These are phyloP conservation scores for Lichtheimia ramosa DNA, from an alignment of 371 early-diverging fungal species.

Conservation along the genomic window DNA sequence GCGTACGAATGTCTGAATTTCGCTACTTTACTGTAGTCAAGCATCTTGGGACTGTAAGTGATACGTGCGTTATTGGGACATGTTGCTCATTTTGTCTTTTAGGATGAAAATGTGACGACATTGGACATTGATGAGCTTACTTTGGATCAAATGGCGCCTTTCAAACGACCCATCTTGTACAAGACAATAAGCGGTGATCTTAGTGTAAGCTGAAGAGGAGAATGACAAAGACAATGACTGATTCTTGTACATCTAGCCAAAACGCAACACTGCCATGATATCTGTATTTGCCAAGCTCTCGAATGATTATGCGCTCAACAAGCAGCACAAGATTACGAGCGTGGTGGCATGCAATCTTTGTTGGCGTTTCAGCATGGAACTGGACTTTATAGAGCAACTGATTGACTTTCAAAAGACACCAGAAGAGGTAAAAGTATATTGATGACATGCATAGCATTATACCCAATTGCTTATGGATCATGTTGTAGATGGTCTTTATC, in stretches of 20 bases:
- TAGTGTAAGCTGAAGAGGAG: constrained; percentile 35
- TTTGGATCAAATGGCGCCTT: constrained; percentile 24
- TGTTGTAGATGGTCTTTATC: constrained; percentile 37
- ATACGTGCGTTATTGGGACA: background rate
- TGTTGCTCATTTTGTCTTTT: background rate
- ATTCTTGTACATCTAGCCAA: constrained; percentile 18
- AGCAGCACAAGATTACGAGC: constrained; percentile 52
- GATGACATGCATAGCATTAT: background rate
- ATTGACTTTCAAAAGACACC: constrained; percentile 48
- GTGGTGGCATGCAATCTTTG: constrained; percentile 52
- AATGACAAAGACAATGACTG: background rate
- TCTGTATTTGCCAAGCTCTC: constrained; percentile 51
- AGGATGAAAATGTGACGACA: constrained; percentile 55
- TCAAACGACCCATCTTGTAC: constrained; percentile 32
- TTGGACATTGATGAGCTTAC: constrained; percentile 59
- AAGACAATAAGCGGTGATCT: constrained; percentile 52
- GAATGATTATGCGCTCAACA: constrained; percentile 37
- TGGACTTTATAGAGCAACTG: constrained; percentile 45
- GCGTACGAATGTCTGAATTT: constrained; percentile 53
- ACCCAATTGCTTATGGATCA: background rate
- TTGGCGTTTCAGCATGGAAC: constrained; percentile 38
- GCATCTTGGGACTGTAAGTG: constrained; percentile 48
- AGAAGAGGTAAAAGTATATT: constrained; percentile 26
- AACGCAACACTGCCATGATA: constrained; percentile 48
- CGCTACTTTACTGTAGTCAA: constrained; percentile 59